Conservation (phyloP, 176 grass and related monocot genomes). For the Eleusine coracana region DNA sequence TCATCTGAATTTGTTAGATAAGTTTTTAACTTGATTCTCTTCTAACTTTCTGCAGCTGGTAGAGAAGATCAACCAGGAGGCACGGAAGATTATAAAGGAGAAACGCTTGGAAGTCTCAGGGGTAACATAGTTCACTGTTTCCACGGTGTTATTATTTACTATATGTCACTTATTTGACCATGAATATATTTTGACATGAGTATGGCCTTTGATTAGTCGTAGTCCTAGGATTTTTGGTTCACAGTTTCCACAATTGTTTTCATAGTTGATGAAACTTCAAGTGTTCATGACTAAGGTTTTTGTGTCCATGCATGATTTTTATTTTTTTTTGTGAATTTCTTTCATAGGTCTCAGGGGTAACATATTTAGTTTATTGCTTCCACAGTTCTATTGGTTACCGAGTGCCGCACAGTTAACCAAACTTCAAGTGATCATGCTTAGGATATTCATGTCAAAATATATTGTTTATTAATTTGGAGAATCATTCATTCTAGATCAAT, state of each 20-base stretch:
- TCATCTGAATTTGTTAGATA: constrained; percentile 1
- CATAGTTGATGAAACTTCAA: background rate
- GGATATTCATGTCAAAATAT: constrained; percentile 4
- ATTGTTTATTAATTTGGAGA: constrained; percentile 19
- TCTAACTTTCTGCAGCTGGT: constrained; percentile 31
- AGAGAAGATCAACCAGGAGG: constrained; percentile 65
- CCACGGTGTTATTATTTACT: background rate
- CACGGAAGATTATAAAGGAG: constrained; percentile 64
- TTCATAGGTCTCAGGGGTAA: constrained; percentile 29
- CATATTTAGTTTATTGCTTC: constrained; percentile 14
- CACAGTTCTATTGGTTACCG: constrained; percentile 23
- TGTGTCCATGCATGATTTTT: background rate
- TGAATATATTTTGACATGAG: background rate
- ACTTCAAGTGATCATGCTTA: constrained; percentile 26
- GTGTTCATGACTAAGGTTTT: background rate
- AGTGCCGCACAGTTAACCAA: constrained; percentile 8
- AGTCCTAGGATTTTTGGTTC: background rate
- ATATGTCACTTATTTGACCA: background rate
- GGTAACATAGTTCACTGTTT: background rate
- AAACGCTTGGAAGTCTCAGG: constrained; percentile 37
- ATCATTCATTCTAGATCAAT: constrained; percentile 17
- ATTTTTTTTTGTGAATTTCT: background rate
- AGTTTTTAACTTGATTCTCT: constrained; percentile 14
- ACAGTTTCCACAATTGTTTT: background rate
- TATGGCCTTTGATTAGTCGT: no score